A percentile compares a stretch with the other conserved stretches of the same genome.
Conservation (phyloP, 1,139 yeast species). For the Sugiyamaella xylanicola region DNA sequence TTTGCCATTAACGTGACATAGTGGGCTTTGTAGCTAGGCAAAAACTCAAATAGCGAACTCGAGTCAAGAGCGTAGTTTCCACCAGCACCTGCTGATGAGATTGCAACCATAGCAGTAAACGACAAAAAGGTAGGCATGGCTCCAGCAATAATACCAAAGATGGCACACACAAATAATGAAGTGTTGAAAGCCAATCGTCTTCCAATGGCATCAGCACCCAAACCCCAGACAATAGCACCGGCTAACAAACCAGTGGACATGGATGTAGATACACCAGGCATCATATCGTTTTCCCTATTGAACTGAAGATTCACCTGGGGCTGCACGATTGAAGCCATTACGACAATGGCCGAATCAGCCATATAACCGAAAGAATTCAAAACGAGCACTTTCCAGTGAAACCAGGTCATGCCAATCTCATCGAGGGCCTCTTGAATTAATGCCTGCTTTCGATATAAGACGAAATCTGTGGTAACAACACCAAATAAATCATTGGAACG, state of each 20-base stretch:
- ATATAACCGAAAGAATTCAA: slow-evolving; percentile 61
- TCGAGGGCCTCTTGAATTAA: slow-evolving; percentile 37
- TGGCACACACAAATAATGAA: slow-evolving; percentile 53
- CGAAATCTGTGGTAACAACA: slow-evolving; percentile 26
- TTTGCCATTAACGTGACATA: slow-evolving; percentile 55
- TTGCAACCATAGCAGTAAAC: slow-evolving; percentile 42
- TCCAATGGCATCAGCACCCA: slow-evolving; percentile 50
- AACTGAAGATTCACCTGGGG: slow-evolving; percentile 19
- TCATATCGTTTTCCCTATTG: slow-evolving; percentile 21
- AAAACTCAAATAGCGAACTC: slow-evolving; percentile 56
- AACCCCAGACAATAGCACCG: slow-evolving; percentile 61
- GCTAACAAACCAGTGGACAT: slow-evolving; percentile 50
- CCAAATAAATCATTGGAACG: slow-evolving; percentile 23
- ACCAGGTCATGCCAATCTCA: slow-evolving; percentile 34
- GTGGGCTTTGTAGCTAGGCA: slow-evolving; percentile 55
- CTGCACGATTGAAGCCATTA: slow-evolving; percentile 41
- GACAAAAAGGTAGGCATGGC: slow-evolving; percentile 54
- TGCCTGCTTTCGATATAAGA: slow-evolving; percentile 29
- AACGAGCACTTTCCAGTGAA: slow-evolving; percentile 33
- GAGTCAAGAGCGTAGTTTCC: slow-evolving; percentile 63
- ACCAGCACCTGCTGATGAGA: slow-evolving; percentile 51
- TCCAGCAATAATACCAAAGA: slow-evolving; percentile 47
- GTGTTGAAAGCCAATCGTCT: slow-evolving; percentile 58
- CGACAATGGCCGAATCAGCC: slow-evolving; percentile 59
- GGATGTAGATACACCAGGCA: slow-evolving; percentile 26